Base-by-base conservation (phyloP, 768 basidiomycete species). In the Leucosporidium scottii region DNA sequence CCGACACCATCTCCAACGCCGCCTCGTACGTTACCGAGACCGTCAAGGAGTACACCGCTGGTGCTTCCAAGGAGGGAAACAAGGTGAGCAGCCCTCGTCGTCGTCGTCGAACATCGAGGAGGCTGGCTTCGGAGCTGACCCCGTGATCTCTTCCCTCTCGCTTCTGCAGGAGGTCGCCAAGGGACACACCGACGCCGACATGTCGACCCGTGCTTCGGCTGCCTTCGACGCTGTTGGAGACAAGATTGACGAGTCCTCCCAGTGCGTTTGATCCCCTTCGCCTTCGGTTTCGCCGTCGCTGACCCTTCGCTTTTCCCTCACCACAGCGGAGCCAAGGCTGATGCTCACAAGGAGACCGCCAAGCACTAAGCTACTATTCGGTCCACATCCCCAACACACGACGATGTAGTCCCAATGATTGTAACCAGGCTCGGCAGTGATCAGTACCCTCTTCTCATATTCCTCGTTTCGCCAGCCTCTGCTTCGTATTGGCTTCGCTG, bases 21-120 rank as follows among this genome's bases (percentile, higher is more conserved):
- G 55, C 61, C 10, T 31, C 39, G 36, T 67, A 67, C 66, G 70
- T 63, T n/a, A 36, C 60, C 31, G 66, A 71, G 64, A 67, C 64
- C 20, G 70, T 60, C 51, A 27, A 67, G 59, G 65, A 71, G 66
- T 49, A 47, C 63, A 62, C 61, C 51, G 20, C 59, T 0, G 62
- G 58, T 31, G 28, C 70, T 1, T 64, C 66, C 10, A 71, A 62
- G 62, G 70, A 67, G 63, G 27, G 23, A n/a, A 69, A 69, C 68
- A 70, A 61, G 55, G 30, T 44, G 39, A 44, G 39, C 39, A 9
- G 3, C 39, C 3, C 39, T 44, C 10, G 34, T 3, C 3, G 10
- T 44, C 39, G 39, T 44, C 39, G 39, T 17, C 39, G 39, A 34
- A 34, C 34, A 34, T 44, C 39, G 39, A 44, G 39, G 39, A 44